Base-by-base conservation (phyloP, 768 basidiomycete species). In the Trametes maxima region DNA sequence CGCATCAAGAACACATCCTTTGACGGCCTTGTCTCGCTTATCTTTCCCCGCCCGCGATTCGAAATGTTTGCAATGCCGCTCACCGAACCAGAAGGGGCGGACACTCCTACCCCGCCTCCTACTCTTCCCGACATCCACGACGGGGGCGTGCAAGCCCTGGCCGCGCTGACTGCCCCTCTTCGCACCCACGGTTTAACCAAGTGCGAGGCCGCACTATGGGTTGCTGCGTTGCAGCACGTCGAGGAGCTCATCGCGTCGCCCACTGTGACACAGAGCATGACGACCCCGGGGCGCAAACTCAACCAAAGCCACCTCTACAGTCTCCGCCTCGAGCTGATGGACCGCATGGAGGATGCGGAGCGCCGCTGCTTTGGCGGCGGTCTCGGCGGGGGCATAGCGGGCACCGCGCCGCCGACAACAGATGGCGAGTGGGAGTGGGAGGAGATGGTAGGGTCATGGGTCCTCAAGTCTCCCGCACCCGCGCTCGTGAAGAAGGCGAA, bases 171-270 rank as follows among this genome's bases (percentile, higher is more conserved):
- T 0, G 62, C 56, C 2, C 56, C 67, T 12, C 68, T 86, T 16
- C 69, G 72, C 19, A 68, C 67, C 0, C 72, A 75, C 43, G 69
- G 69, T 19, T 67, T 84, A 16, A 73, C 75, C 7, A 72, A 64
- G 7, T 74, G 82, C 17, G 82, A 84, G 54, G 81, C 82, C 10
- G 82, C 82, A 10, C 65, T 85, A 22, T 85, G 81, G 79, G 76
- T 78, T 16, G 82, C 80, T 56, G 78, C 79, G 5, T 79, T 85
- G 22, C 74, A 71, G 40, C 74, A 80, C 59, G 73, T 84, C 54
- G 84, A 85, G 60, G 59, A 52, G 16, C 46, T 67, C 67, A 71
- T 43, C 67, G 66, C 28, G 57, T 73, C 43, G 59, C 66, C 63
- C 1, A 39, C 56, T 33, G 44, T 62, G 14, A 49, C 60, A 21